Base-by-base conservation (phyloP, 345 rosid species). In the Rubroshorea leprosula region DNA sequence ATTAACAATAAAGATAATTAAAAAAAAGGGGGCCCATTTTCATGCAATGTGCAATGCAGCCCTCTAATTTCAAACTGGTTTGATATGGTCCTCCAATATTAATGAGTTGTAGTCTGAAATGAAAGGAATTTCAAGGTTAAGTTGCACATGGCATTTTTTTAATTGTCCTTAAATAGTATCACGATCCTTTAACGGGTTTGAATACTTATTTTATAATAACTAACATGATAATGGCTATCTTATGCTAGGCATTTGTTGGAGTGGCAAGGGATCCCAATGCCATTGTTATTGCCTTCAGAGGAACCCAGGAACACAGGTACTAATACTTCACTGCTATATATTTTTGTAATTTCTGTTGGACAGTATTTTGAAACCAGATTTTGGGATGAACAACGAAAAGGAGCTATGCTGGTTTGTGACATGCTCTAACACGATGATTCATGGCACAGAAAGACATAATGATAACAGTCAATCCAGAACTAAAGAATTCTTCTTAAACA, bases 301-400 rank as follows among this genome's bases (percentile, higher is more conserved):
- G 90, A 54, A 83, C 94, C 46, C 86, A 86, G 61, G 94, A 81
- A 54, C 75, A 74, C 64, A 86, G 90, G 90, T 76, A 27, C 44
- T 46, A 27, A 45, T 57, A 19, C 22, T 5, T 14, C 3, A 14
- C 15, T 13, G 13, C 19, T 53, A 20, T 48, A 22, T 63, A 15
- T 15, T 51, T 49, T 5, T 53, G 7, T 61, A 19, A 6, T 50
- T 60, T 64, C 24, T 60, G 49, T 24, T 66, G 45, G 16, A 18
- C 15, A 65, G 14, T 43, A 23, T 49, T 43, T 18, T 51, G 5
- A 21, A 46, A 14, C 20, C 10, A n/a, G 55, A 48, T 57, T 27
- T 6, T 23, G 20, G 23, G 16, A 17, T 55, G 16, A 6, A 19
- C 7, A 3, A 8, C 16, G 0, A 52, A 52, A 22, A 6, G 22